phyloP scores from a whole-genome alignment of 495 filamentous ascomycete species.

The Peziza echinospora region DNA sequence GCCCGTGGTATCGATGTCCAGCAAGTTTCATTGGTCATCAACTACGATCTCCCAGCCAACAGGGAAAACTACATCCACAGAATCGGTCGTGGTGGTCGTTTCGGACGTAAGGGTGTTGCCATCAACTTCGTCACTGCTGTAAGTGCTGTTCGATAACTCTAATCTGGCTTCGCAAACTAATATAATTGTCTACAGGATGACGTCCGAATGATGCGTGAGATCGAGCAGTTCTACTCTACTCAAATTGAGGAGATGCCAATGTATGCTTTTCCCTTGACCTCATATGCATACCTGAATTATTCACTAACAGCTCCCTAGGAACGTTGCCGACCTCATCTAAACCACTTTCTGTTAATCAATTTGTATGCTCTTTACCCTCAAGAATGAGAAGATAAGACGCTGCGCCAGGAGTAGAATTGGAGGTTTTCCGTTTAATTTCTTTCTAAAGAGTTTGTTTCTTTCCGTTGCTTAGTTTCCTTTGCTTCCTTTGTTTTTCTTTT shows the following conservation, averaged over 20 bases:
- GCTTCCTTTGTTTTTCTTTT: background rate
- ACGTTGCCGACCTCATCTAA: background rate
- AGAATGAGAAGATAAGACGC: too few species aligned
- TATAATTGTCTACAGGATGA: conserved; percentile 39
- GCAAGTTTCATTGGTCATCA: conserved; percentile 97
- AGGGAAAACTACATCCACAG: conserved; percentile 99
- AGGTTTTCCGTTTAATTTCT: background rate
- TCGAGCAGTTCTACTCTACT: conserved; percentile 39
- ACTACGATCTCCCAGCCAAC: conserved; percentile 95
- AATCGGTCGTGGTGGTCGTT: conserved; percentile 86
- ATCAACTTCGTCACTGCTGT: conserved; percentile 94
- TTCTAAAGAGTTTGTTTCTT: too few species aligned
- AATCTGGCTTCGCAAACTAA: too few species aligned
- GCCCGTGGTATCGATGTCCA: conserved; percentile 98
- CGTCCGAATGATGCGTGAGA: conserved; percentile 98
- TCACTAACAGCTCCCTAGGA: background rate
- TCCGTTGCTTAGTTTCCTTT: background rate
- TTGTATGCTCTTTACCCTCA: too few species aligned
- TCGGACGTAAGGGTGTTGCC: conserved; percentile 94
- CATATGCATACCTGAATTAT: background rate
- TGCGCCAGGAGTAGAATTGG: background rate
- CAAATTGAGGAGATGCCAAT: conserved; percentile 78
- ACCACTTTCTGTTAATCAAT: background rate
- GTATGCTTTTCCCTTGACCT: conserved; percentile 6
- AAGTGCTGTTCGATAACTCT: too few species aligned